Conservation (phyloP, 495 filamentous ascomycete genomes). For the Xylaria longipes region DNA sequence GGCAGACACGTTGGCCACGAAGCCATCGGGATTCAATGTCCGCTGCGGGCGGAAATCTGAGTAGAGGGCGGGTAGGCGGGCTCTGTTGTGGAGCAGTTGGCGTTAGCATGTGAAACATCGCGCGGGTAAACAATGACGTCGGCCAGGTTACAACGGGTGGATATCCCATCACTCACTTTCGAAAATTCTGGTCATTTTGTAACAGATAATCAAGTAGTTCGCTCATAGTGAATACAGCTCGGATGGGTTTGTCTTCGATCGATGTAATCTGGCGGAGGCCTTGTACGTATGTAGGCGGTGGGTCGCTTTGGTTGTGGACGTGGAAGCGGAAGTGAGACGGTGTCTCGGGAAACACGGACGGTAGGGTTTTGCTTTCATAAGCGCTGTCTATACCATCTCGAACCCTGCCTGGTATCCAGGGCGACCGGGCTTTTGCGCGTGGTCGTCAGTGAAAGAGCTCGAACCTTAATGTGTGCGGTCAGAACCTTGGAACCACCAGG, state of each 20-base stretch:
- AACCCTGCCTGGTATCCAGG: not conserved
- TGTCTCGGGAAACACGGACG: not conserved
- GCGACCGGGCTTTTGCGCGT: not conserved
- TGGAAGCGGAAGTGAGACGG: slow-evolving; percentile 2
- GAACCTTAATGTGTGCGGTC: not conserved
- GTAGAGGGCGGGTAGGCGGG: slow-evolving; percentile 89
- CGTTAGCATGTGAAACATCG: slow-evolving; percentile 4
- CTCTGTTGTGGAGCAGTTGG: slow-evolving; percentile 52
- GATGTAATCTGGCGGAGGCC: not conserved
- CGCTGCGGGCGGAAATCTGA: slow-evolving; percentile 85
- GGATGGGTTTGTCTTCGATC: not conserved
- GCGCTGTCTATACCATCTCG: not conserved
- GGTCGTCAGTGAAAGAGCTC: not conserved
- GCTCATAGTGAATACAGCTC: slow-evolving; percentile 35
- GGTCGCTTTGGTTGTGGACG: not conserved
- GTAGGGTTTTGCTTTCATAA: not conserved
- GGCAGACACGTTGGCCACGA: slow-evolving; percentile 79
- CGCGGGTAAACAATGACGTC: not conserved
- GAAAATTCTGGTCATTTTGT: slow-evolving; percentile 52
- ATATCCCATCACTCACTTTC: slow-evolving; percentile 40
- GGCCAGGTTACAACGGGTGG: not conserved
- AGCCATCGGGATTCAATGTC: slow-evolving; percentile 89
- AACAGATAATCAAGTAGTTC: slow-evolving; percentile 55
- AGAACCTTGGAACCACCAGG: not conserved
- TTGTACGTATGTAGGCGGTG: not conserved